phyloP scores from a whole-genome alignment of 2,329 filamentous ascomycete species.

The Thelonectria rubi region DNA sequence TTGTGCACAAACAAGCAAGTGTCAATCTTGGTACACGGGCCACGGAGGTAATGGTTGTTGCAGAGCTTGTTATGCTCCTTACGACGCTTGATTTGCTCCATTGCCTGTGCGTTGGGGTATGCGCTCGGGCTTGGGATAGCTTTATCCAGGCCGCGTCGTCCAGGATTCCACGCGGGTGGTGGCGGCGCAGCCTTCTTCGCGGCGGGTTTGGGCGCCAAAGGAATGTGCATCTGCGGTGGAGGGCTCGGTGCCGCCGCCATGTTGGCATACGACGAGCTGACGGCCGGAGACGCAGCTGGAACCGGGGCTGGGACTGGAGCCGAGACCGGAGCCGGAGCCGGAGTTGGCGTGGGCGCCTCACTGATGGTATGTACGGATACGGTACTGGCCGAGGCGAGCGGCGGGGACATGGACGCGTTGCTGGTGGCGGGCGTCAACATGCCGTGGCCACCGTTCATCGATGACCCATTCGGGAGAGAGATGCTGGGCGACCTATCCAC shows the following conservation, averaged over 20 bases:
- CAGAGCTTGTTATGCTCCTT: slow-evolving; percentile 66
- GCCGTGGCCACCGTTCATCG: slow-evolving; percentile 2
- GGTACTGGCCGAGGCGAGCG: slow-evolving; percentile 17
- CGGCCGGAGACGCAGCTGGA: slow-evolving; percentile 3
- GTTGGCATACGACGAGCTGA: slow-evolving; percentile 51
- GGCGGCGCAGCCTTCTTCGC: slow-evolving; percentile 9
- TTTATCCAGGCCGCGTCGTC: slow-evolving; percentile 63
- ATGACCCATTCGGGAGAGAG: slow-evolving; percentile 24
- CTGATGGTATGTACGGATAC: neutral
- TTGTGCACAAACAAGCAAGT: slow-evolving; percentile 66
- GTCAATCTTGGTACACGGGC: slow-evolving; percentile 63
- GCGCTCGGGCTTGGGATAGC: slow-evolving; percentile 56
- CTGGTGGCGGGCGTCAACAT: slow-evolving; percentile 40
- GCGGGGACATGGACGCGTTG: slow-evolving; percentile 37
- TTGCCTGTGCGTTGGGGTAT: slow-evolving; percentile 52
- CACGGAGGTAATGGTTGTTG: slow-evolving; percentile 69
- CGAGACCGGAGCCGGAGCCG: slow-evolving; percentile 1
- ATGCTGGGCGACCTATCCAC: slow-evolving; percentile 45
- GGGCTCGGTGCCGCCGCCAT: slow-evolving; percentile 54
- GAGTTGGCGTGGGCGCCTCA: slow-evolving; percentile 5
- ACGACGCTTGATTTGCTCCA: slow-evolving; percentile 66
- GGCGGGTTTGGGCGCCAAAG: slow-evolving; percentile 46
- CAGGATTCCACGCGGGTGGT: slow-evolving; percentile 60
- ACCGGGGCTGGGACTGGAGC: neutral
- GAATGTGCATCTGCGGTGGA: slow-evolving; percentile 54